Conservation (phyloP, 768 basidiomycete species). For the Paxillus involutus region DNA sequence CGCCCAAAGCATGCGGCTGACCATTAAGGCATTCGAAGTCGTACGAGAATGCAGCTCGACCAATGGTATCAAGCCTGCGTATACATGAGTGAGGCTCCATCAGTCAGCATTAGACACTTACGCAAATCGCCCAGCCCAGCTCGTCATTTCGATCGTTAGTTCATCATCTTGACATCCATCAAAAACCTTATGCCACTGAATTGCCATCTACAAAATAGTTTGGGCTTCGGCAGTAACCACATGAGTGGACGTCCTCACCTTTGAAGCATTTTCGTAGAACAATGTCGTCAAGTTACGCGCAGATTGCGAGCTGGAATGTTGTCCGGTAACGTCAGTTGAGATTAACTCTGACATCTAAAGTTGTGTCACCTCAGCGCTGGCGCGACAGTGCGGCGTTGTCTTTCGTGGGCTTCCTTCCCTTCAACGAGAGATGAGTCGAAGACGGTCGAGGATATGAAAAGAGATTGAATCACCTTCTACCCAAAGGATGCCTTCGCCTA, state of each 20-base stretch:
- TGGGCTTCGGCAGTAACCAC: neutral
- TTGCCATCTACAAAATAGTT: conserved; percentile 36
- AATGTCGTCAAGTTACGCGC: conserved; percentile 50
- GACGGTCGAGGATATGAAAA: neutral
- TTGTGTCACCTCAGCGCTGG: conserved; percentile 53
- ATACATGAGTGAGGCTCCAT: neutral
- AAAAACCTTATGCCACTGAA: conserved; percentile 48
- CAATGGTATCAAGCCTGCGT: conserved; percentile 55
- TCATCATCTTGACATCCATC: conserved; percentile 41
- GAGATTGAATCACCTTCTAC: conserved; percentile 48
- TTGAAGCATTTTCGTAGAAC: conserved; percentile 57
- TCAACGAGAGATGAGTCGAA: conserved; percentile 1
- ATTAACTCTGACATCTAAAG: neutral
- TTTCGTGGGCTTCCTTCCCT: conserved; percentile 60
- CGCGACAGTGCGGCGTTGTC: conserved; percentile 49
- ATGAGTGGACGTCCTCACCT: conserved; percentile 17
- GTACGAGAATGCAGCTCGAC: conserved; percentile 61
- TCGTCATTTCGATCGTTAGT: conserved; percentile 52
- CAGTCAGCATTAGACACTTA: conserved; percentile 29
- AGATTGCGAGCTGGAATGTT: conserved; percentile 44
- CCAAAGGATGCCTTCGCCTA: conserved; percentile 67
- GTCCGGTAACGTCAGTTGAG: neutral
- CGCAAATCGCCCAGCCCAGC: conserved; percentile 64
- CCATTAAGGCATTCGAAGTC: conserved; percentile 59
- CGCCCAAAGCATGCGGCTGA: conserved; percentile 45